phyloP scores from a whole-genome alignment of 1,139 yeast genomes.

The Pichia sp. region DNA sequence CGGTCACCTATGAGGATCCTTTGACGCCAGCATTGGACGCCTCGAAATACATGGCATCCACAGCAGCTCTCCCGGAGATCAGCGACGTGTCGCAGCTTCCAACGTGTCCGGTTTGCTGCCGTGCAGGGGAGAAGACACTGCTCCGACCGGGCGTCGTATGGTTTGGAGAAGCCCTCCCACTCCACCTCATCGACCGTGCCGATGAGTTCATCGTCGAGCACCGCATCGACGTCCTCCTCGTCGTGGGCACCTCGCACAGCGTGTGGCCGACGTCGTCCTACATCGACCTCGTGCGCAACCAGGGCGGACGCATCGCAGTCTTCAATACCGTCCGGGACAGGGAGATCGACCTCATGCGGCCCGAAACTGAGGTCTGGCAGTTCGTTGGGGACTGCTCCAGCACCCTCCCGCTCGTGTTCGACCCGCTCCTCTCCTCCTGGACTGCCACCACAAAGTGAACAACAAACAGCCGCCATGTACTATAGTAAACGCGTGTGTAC shows the following conservation, averaged over 20 bases:
- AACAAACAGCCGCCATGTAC: too few relatives aligned
- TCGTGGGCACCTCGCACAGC: conserved; percentile 79
- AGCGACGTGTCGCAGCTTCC: conserved; percentile 54
- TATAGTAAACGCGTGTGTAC: too few relatives aligned
- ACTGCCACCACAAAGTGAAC: too few relatives aligned
- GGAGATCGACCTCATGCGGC: conserved; percentile 25
- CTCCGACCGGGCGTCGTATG: conserved; percentile 88
- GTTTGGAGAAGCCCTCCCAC: conserved; percentile 84
- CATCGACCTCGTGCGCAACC: conserved; percentile 66
- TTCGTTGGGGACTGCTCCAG: conserved; percentile 80
- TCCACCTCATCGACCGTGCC: conserved; percentile 56
- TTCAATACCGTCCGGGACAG: conserved; percentile 67
- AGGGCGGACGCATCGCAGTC: conserved; percentile 80
- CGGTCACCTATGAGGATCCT: conserved; percentile 55
- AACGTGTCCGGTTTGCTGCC: conserved; percentile 64
- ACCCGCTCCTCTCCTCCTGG: conserved; percentile 37
- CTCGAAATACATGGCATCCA: conserved; percentile 13
- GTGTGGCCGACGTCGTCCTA: conserved; percentile 93
- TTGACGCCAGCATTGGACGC: conserved; percentile 51
- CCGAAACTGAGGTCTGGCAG: conserved; percentile 50
- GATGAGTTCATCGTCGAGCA: conserved; percentile 64
- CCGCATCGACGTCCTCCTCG: conserved; percentile 67
- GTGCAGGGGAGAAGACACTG: conserved; percentile 34
- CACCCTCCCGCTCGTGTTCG: conserved; percentile 61
- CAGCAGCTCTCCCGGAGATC: conserved; percentile 34